Conservation (phyloP, 1,284 basidiomycete species). For the Trametes versicolor region DNA sequence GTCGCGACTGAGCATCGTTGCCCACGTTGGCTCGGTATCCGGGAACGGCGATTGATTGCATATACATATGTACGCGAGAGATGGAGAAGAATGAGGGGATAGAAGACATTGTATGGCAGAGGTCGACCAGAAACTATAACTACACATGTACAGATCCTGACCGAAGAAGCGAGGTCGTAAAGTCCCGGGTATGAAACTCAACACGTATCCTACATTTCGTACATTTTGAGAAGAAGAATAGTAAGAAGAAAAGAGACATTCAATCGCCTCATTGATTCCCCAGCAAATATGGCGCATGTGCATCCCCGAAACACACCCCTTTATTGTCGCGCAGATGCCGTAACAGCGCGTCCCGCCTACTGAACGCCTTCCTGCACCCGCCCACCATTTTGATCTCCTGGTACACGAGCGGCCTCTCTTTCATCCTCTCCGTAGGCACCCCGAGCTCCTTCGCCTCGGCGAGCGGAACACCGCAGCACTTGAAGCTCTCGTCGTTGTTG, state of each 20-base stretch:
- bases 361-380: slow-evolving; percentile 61
- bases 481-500: slow-evolving; percentile 42
- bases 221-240: neutral
- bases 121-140: too few relatives aligned
- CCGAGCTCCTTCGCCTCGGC: slow-evolving; percentile 45
- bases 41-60: too few relatives aligned
- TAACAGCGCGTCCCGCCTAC: slow-evolving; percentile 64
- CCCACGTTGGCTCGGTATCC: too few relatives aligned
- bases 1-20: too few relatives aligned
- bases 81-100: too few relatives aligned
- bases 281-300: slow-evolving; percentile 17
- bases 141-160: too few relatives aligned
- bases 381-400: slow-evolving; percentile 54
- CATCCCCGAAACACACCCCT: slow-evolving; percentile 50
- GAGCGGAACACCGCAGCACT: slow-evolving; percentile 53
- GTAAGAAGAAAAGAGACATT: neutral
- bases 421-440: slow-evolving; percentile 33
- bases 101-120: too few relatives aligned
- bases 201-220: neutral
- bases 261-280: slow-evolving; percentile 3
- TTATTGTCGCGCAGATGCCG: slow-evolving; percentile 60
- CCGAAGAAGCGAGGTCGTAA: too few relatives aligned
- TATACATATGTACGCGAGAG: too few relatives aligned
- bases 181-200: too few relatives aligned
- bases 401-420: slow-evolving; percentile 48